Base-by-base conservation (phyloP, 345 rosid genomes). In the Brassica rapa region DNA sequence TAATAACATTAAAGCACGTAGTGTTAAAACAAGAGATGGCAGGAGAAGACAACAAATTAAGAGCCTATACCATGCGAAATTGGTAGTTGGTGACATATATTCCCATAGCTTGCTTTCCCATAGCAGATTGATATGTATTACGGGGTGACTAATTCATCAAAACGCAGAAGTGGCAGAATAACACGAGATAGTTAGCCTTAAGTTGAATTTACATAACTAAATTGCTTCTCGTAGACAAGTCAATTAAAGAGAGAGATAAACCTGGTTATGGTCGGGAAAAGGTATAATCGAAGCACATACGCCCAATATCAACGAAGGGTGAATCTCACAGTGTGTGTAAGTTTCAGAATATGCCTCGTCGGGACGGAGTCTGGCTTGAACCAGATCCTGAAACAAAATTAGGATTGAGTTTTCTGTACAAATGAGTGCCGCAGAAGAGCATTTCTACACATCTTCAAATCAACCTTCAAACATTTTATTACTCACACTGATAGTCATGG, bases 41-140 rank as follows among this genome's bases (percentile, higher is more conserved):
- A 14, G 8, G 65, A 46, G 23, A 64, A 25, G 5, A 60, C 43
- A 33, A 71, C 53, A 29, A 56, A 64, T 10, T 25, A 62, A 71
- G 67, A 35, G 33, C 79, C 68, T 77, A 65, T 80, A 95, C 98
- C 98, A 95, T 95, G 60, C 97, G 93, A 55, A 95, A 95, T 68
- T 95, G 99, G 87, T 90, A 95, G 81, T 95, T 95, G 30, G 99
- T 95, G 72, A 95, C 99, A 69, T 95, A 95, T 51, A 95, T 93
- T 74, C 99, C 99, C 98, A 95, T 95, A 68, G 99, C 99, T 89
- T 95, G 99, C 88, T 95, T 95, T 53, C 99, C 99, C 98, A 95
- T 95, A 32, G 99, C 98, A 66, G 99, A 95, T 82, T 95, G 99
- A 84, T 95, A 95, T 0, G 98, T 95, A 79, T 95, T 95, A 93